Evolutionary conservation across 352 stramenopile genomes (phyloP), one percentile per base, ranked within the genome.

Genomic region (Phytophthora tentaculata): DNA sequence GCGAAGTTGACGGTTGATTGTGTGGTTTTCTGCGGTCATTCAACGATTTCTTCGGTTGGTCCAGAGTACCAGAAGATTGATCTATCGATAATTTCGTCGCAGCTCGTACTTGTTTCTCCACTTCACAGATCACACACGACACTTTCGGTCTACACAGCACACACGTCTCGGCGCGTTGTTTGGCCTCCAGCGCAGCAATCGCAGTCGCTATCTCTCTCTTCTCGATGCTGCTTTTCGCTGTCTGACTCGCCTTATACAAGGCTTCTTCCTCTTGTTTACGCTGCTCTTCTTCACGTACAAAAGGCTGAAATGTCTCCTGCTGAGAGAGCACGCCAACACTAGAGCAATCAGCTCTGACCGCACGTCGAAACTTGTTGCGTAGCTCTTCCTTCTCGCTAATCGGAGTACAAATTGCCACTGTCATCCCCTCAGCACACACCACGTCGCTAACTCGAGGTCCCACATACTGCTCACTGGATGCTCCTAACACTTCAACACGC

Each of bases 301-400:
- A 91, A 51, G 77, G 60, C 26, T 91, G 84, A 55, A 86, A 94
- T 3, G 84, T 90, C 41, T 88, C 83, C 24, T 92, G 62, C 50
- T 95, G 84, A 41, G 84, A 39, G 2, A 95, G 61, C 2, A 91
- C 66, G 56, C 64, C 77, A 8, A 82, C 20, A 69, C 52, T 80
- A 1, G 73, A 74, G 3, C 69, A 70, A 44, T 95, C 81, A 12
- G 80, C 81, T 26, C 83, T 77, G 9, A 87, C 58, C 7, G 83
- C 83, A 17, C 83, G 83, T 35, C 78, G 62, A 28, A 85, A 92
- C 4, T 75, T 82, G 23, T 90, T 82, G 19, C 77, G 78, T 51
- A 93, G 23, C 37, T 80, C 69, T 0, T 80, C 76, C 17, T 52
- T 35, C 6, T 60, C 66, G 39, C 66, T 76, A 13, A 86, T 23